Evolutionary conservation across 1,139 yeast species (phyloP).

Genomic region (Komagataea norvegica): DNA sequence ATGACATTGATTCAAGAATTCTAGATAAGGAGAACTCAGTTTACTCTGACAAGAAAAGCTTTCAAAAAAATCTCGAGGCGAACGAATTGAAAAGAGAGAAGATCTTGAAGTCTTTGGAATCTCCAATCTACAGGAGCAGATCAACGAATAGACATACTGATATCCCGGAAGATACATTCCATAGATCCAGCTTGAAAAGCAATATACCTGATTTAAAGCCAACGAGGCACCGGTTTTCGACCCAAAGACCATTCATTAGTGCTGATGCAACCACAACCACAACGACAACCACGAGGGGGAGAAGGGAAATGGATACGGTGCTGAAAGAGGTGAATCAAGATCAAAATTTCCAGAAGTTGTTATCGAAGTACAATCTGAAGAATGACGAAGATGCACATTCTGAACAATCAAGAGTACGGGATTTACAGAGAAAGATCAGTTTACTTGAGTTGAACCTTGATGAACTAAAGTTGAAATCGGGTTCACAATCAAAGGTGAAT

Average conservation of each 20-base stretch:
- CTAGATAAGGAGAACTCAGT: slow-evolving; percentile 15
- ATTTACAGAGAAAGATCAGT: slow-evolving; percentile 9
- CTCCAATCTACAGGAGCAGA: slow-evolving; percentile 4
- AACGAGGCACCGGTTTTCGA: neutral
- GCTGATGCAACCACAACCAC: slow-evolving; percentile 5
- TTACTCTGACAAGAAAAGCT: slow-evolving; percentile 15
- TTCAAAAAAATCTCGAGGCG: slow-evolving; percentile 6
- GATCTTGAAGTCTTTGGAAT: slow-evolving; percentile 11
- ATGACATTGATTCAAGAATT: slow-evolving; percentile 14
- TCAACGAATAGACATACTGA: neutral
- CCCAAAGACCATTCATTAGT: slow-evolving; percentile 6
- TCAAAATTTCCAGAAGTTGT: slow-evolving; percentile 11
- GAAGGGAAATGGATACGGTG: slow-evolving; percentile 2
- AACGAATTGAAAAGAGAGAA: slow-evolving; percentile 20
- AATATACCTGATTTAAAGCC: slow-evolving; percentile 17
- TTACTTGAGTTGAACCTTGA: slow-evolving; percentile 12
- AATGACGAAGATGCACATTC: slow-evolving; percentile 6
- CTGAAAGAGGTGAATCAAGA: neutral
- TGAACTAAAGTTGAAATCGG: slow-evolving; percentile 5
- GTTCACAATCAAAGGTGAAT: slow-evolving; percentile 1
- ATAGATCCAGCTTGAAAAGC: slow-evolving; percentile 2
- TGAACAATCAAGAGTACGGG: slow-evolving; percentile 1
- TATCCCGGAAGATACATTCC: slow-evolving; percentile 1
- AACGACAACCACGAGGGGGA: too few species aligned
- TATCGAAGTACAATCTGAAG: slow-evolving; percentile 16